These are phyloP conservation scores for Escallonia herrerae DNA, from an alignment of 129 eudicot genomes.

Conservation along the genomic window DNA sequence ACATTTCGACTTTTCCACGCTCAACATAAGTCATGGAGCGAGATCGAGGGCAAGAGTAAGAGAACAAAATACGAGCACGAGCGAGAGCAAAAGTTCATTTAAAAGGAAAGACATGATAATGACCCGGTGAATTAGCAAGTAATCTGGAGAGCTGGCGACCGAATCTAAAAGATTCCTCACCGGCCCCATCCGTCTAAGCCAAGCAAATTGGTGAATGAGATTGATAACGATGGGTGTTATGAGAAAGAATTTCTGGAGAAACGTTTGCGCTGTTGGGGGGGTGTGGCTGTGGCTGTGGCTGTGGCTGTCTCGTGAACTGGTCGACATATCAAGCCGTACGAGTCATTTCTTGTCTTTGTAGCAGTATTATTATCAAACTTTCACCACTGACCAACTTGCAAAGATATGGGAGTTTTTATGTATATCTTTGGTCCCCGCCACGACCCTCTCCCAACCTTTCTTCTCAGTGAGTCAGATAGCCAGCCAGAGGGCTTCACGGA, in stretches of 20 bases:
- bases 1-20: too few relatives aligned
- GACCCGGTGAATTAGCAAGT: too few relatives aligned
- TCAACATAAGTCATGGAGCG: too few relatives aligned
- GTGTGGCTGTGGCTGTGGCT: neutral
- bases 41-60: too few relatives aligned
- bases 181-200: too few relatives aligned
- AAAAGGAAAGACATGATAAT: too few relatives aligned
- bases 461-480: neutral
- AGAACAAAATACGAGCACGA: too few relatives aligned
- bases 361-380: neutral
- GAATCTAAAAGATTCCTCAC: too few relatives aligned
- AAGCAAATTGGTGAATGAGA: neutral
- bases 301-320: neutral
- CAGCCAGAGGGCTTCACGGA: conserved; percentile 18
- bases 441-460: neutral
- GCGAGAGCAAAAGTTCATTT: too few relatives aligned
- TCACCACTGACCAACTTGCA: neutral
- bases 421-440: neutral
- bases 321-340: neutral
- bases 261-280: neutral
- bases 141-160: too few relatives aligned
- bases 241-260: neutral
- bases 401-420: too few relatives aligned
- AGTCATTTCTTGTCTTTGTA: neutral
- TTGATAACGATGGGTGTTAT: neutral